A percentile compares a stretch with the other conserved stretches of the same genome.
Evolutionary conservation across 768 basidiomycete species (phyloP).

Genomic region (Tricholoma terreum): DNA sequence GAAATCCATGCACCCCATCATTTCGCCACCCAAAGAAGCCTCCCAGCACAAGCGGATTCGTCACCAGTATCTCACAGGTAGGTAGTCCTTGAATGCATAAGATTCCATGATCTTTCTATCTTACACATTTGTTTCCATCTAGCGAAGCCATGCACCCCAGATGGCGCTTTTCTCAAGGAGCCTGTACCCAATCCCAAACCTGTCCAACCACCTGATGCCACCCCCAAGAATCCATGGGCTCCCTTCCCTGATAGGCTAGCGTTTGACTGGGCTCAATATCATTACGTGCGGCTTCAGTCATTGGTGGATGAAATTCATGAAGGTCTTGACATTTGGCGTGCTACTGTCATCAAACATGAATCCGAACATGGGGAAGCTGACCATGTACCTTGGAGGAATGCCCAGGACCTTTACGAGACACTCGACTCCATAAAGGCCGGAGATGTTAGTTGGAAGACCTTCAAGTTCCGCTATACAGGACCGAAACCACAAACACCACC

Average conservation of each 20-base stretch:
- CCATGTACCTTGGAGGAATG: not conserved
- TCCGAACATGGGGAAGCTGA: not conserved
- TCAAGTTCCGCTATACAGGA: constrained; percentile 20
- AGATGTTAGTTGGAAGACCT: constrained; percentile 18
- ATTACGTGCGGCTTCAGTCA: constrained; percentile 4
- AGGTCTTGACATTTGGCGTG: constrained; percentile 8
- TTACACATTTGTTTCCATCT: not conserved
- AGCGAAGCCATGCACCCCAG: constrained; percentile 11
- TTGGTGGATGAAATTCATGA: not conserved
- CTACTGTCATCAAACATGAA: not conserved
- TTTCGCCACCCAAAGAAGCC: constrained; percentile 4
- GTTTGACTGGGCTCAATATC: constrained; percentile 7
- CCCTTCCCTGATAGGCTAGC: constrained; percentile 3
- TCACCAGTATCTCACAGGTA: constrained; percentile 16
- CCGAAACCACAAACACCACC: constrained; percentile 5
- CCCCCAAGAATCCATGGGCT: constrained; percentile 1
- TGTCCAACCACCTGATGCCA: not conserved
- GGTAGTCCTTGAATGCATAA: no score
- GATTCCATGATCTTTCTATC: not conserved
- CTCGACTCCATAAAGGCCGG: constrained; percentile 24
- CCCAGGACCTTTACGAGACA: constrained; percentile 19
- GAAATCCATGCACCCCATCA: not conserved
- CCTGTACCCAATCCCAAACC: not conserved
- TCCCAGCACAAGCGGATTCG: constrained; percentile 1
- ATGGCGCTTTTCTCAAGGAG: constrained; percentile 1